Percentiles rank a stretch among this genome's conserved stretches.
Evolutionary conservation across 2,329 filamentous ascomycete genomes (phyloP).

Genomic region (Emmonsia crescens): DNA sequence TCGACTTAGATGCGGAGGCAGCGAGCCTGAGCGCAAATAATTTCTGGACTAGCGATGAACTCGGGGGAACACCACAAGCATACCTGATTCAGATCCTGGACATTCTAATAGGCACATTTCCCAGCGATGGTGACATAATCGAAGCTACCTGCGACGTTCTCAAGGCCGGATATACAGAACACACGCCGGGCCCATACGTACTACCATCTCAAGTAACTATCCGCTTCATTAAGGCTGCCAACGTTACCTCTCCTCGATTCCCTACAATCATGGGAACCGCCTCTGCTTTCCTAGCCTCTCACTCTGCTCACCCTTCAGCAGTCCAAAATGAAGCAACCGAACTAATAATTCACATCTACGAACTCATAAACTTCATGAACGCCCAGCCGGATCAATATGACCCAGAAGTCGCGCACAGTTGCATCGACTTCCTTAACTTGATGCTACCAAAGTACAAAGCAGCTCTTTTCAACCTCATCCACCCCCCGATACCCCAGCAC

Average conservation of each 20-base stretch:
- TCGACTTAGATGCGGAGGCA: constrained; percentile 22
- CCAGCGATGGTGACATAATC: constrained; percentile 31
- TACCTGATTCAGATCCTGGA: constrained; percentile 32
- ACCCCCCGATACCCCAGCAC: constrained; percentile 14
- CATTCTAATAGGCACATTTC: constrained; percentile 30
- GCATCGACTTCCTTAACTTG: constrained; percentile 35
- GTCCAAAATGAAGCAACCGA: constrained; percentile 26
- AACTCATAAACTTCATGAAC: constrained; percentile 28
- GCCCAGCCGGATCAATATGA: constrained; percentile 27
- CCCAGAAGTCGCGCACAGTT: constrained; percentile 34
- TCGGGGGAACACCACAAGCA: constrained; percentile 22
- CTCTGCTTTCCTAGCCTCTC: constrained; percentile 36
- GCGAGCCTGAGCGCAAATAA: constrained; percentile 21
- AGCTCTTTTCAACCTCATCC: constrained; percentile 26
- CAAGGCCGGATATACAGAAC: constrained; percentile 37
- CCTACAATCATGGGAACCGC: constrained; percentile 34
- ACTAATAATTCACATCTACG: constrained; percentile 30
- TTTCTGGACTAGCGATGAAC: constrained; percentile 28
- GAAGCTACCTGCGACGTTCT: constrained; percentile 37
- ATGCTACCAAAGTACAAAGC: constrained; percentile 33
- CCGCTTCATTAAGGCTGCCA: constrained; percentile 32
- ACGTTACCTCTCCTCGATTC: constrained; percentile 17
- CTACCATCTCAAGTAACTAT: constrained; percentile 32
- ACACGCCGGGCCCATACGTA: constrained; percentile 31
- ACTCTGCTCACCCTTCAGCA: constrained; percentile 24